Evolutionary conservation across 805 yeast species (phyloP).

Genomic region (Lachancea kluyveri): DNA sequence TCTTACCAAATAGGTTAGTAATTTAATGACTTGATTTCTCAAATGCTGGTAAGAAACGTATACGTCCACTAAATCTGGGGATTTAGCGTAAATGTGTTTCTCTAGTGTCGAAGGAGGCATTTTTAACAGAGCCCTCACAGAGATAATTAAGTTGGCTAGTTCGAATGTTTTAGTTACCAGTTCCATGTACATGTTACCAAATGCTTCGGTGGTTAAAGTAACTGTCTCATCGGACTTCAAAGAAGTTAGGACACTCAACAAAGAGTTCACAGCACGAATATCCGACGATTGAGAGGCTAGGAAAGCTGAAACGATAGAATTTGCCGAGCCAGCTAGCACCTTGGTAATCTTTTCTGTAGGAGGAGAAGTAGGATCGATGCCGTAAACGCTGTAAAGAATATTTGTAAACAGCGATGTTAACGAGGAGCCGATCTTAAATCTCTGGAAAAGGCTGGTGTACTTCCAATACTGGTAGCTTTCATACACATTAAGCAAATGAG

Average conservation of each 20-base stretch:
- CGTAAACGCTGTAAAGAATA: conserved; percentile 48
- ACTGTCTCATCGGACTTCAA: conserved; percentile 7
- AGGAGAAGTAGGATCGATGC: conserved; percentile 38
- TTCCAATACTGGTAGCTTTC: conserved; percentile 73
- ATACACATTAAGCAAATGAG: conserved; percentile 58
- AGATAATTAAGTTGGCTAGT: conserved; percentile 50
- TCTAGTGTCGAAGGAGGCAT: conserved; percentile 62
- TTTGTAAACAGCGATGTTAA: conserved; percentile 50
- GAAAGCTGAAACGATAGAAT: conserved; percentile 48
- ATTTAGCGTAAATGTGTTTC: conserved; percentile 44
- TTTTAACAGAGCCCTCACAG: conserved; percentile 46
- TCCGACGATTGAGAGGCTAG: conserved; percentile 45
- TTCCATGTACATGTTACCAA: conserved; percentile 12
- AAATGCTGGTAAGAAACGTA: conserved; percentile 46
- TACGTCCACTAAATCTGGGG: conserved; percentile 51
- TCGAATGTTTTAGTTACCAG: conserved; percentile 49
- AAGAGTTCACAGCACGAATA: conserved; percentile 40
- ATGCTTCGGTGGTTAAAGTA: conserved; percentile 14
- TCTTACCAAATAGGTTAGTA: conserved; percentile 52
- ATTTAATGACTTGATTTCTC: conserved; percentile 45
- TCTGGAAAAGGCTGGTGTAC: conserved; percentile 49
- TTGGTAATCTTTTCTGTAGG: conserved; percentile 40
- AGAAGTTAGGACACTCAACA: conserved; percentile 6
- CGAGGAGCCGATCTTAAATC: conserved; percentile 52
- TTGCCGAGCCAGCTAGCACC: conserved; percentile 47